A percentile compares a stretch with the other conserved stretches of the same genome.
phyloP scores from a whole-genome alignment of 768 basidiomycete genomes.

The Cystofilobasidium bisporidii region DNA sequence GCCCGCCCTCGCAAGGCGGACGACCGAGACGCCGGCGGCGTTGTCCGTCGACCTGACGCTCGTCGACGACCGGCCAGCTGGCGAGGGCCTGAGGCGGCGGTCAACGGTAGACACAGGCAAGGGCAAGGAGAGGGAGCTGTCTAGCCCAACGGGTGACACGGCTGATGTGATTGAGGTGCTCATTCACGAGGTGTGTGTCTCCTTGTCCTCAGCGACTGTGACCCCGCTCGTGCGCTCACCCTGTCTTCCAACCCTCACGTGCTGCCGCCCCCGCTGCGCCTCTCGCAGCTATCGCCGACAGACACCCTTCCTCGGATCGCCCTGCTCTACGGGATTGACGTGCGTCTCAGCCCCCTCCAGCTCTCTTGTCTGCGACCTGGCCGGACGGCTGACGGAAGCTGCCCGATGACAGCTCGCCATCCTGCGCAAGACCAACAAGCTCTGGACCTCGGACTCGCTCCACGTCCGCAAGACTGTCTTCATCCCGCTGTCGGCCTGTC shows the following conservation, averaged over 20 bases:
- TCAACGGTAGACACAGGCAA: not conserved
- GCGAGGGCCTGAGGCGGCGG: slow-evolving; percentile 11
- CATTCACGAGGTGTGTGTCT: slow-evolving; percentile 40
- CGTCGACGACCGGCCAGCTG: not conserved
- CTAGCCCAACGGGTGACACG: not conserved
- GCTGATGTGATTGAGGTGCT: slow-evolving; percentile 40
- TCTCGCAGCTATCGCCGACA: slow-evolving; percentile 51
- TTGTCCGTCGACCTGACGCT: not conserved
- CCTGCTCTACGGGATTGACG: slow-evolving; percentile 74
- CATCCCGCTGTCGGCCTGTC: slow-evolving; percentile 53
- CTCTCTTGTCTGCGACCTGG: too few relatives aligned
- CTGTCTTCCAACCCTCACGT: too few relatives aligned
- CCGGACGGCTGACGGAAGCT: not conserved
- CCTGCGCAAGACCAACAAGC: slow-evolving; percentile 75
- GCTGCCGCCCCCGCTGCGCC: too few relatives aligned
- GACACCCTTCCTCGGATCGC: slow-evolving; percentile 84
- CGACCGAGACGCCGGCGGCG: slow-evolving; percentile 17
- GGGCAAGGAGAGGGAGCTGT: not conserved
- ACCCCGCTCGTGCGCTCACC: too few relatives aligned
- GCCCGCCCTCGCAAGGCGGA: slow-evolving; percentile 12
- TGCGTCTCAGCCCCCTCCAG: too few relatives aligned
- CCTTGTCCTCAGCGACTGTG: too few relatives aligned
- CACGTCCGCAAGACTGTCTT: slow-evolving; percentile 73
- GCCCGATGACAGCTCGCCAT: slow-evolving; percentile 46
- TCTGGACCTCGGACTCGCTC: slow-evolving; percentile 88